Percentiles rank a stretch among this genome's conserved stretches.
Conservation (phyloP, 164 flowering plant species). For the Echeveria elegans region DNA sequence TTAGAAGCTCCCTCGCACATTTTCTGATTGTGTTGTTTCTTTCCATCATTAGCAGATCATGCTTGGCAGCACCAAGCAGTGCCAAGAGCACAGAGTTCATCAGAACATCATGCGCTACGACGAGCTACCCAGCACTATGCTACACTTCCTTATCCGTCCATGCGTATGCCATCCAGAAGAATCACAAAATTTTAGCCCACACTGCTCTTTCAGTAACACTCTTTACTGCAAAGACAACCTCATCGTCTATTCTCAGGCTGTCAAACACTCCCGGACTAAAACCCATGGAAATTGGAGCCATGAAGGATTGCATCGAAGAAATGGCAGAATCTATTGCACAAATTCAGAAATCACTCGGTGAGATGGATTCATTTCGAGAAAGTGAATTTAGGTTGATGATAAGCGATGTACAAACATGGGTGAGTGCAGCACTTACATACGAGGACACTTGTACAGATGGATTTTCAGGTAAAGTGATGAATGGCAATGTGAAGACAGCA, state of each 20-base stretch:
- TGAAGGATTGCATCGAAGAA: constrained; percentile 57
- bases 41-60: not conserved
- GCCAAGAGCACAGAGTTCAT: constrained; percentile 37
- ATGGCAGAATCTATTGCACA: constrained; percentile 34
- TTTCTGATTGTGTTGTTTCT: not conserved
- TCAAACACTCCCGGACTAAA: constrained; percentile 24
- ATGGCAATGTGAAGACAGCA: constrained; percentile 22
- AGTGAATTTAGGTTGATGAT: constrained; percentile 22
- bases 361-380: constrained; percentile 29
- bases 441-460: constrained; percentile 59
- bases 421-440: constrained; percentile 67
- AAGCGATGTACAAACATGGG: constrained; percentile 61
- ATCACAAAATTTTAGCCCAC: constrained; percentile 38
- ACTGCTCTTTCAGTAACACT: constrained; percentile 52
- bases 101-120: constrained; percentile 33
- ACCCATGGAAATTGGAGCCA: constrained; percentile 32
- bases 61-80: constrained; percentile 4
- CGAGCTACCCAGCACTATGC: constrained; percentile 56
- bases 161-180: constrained; percentile 37
- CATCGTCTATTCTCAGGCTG: constrained; percentile 23
- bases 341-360: constrained; percentile 31
- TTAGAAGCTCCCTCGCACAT: not conserved
- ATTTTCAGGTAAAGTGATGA: constrained; percentile 31
- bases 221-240: constrained; percentile 22
- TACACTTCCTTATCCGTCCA: constrained; percentile 35